Evolutionary conservation across 78 protist species (phyloP), one percentile per base, ranked within the genome.

Genomic region (Polysphondylium violaceum): DNA sequence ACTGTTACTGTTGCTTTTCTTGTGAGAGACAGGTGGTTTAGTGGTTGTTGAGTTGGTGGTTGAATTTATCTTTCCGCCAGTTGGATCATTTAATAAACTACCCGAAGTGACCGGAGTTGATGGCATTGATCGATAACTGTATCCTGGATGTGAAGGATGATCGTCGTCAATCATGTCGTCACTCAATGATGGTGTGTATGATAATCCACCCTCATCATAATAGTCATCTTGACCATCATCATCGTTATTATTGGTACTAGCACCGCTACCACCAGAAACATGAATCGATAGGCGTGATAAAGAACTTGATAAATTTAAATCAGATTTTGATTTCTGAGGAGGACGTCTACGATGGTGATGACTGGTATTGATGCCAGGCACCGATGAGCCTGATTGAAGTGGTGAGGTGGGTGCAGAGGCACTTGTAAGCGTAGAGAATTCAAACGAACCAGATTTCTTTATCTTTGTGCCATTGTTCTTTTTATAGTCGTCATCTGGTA

Each of bases 391-490:
- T 19, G 59, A 56, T 64, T 43, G 51, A 5, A 56, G 55, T n/a
- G 91, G 76, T 9, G 77, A 53, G n/a, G 47, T 51, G 6, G 91
- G 91, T 21, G 91, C 91, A 27, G 91, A 83, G 8, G 91, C 91
- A 17, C 58, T 33, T 1, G 91, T 71, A 23, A 83, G 5, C 3
- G 91, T 69, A 11, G 91, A 83, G 38, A 83, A 83, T 53, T 83
- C 91, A 53, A 83, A 83, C 7, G 91, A 83, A 31, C 91, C 91
- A 0, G 73, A 53, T 59, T 83, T 69, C 33, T 69, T 67, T 21
- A 83, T 83, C 7, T 35, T 72, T 8, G 91, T 58, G 14, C 91
- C 91, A 40, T 43, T 69, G 43, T 83, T 83, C 27, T 47, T 53
- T 23, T 83, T 67, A 40, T 83, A 63, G 41, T 56, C 44, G 41